phyloP scores from a whole-genome alignment of 345 rosid genomes.

The Psidium guajava region DNA sequence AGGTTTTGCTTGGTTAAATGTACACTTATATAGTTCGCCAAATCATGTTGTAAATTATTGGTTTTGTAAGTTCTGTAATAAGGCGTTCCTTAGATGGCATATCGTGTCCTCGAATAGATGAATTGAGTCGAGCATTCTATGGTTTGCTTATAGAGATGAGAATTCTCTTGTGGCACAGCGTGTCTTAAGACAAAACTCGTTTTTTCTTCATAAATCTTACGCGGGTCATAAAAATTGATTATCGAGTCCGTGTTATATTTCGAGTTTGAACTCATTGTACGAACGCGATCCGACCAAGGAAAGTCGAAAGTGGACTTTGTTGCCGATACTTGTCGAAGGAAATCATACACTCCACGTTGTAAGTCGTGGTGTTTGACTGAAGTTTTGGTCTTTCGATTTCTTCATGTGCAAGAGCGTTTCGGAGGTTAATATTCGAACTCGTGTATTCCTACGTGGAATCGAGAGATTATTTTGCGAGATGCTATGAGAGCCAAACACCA shows the following conservation, averaged over 20 bases:
- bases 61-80: neutral
- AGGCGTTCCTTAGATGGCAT: too few species aligned
- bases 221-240: neutral
- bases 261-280: neutral
- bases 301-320: neutral
- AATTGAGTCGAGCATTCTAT: too few species aligned
- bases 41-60: neutral
- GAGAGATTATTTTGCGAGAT: neutral
- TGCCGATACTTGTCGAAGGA: too few species aligned
- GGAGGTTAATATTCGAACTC: neutral
- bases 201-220: too few species aligned
- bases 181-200: too few species aligned
- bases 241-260: neutral
- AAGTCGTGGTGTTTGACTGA: neutral
- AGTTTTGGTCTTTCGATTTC: neutral
- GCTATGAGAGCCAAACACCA: accelerated
- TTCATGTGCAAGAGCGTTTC: neutral
- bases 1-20: neutral
- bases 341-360: too few species aligned
- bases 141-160: neutral
- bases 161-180: neutral
- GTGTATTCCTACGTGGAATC: neutral
- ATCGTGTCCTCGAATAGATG: too few species aligned
- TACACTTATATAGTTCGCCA: neutral
- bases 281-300: neutral